A percentile compares a stretch with the other conserved stretches of the same genome.
phyloP scores from a whole-genome alignment of 371 early-diverging fungal species.

The Mucor saturninus region DNA sequence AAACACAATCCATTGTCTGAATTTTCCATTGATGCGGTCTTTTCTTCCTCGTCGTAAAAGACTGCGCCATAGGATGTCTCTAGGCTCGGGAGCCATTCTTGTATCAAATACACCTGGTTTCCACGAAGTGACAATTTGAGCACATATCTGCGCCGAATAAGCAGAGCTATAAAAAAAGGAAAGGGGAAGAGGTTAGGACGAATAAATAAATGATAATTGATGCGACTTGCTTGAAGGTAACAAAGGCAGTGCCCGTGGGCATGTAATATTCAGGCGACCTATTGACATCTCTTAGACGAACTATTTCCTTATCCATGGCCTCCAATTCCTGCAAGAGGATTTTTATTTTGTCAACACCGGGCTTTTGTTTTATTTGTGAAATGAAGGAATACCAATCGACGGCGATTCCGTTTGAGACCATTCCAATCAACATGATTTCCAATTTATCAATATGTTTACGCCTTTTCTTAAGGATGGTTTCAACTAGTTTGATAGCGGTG shows the following conservation, averaged over 20 bases:
- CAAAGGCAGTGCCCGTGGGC: slow-evolving; percentile 65
- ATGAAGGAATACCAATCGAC: neutral
- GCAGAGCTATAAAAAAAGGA: slow-evolving; percentile 22
- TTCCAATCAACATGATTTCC: slow-evolving; percentile 34
- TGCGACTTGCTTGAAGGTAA: slow-evolving; percentile 61
- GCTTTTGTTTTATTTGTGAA: neutral
- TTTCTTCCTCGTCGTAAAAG: slow-evolving; percentile 62
- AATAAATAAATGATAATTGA: neutral
- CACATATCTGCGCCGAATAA: slow-evolving; percentile 64
- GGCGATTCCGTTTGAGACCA: slow-evolving; percentile 10
- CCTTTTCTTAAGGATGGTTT: slow-evolving; percentile 24
- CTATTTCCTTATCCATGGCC: slow-evolving; percentile 34
- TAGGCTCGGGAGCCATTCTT: slow-evolving; percentile 88
- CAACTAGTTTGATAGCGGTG: slow-evolving; percentile 23
- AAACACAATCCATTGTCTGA: slow-evolving; percentile 56
- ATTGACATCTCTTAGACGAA: slow-evolving; percentile 31
- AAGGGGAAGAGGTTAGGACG: neutral
- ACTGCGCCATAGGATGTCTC: slow-evolving; percentile 90
- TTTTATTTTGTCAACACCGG: neutral
- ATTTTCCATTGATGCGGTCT: slow-evolving; percentile 38
- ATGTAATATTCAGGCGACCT: slow-evolving; percentile 49
- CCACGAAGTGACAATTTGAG: slow-evolving; percentile 63
- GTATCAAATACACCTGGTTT: slow-evolving; percentile 75
- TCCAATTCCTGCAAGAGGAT: slow-evolving; percentile 17
- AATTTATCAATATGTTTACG: slow-evolving; percentile 29